These are phyloP conservation scores for Monosporascus sp. DNA, from an alignment of 2,329 filamentous ascomycete genomes.

Conservation along the genomic window DNA sequence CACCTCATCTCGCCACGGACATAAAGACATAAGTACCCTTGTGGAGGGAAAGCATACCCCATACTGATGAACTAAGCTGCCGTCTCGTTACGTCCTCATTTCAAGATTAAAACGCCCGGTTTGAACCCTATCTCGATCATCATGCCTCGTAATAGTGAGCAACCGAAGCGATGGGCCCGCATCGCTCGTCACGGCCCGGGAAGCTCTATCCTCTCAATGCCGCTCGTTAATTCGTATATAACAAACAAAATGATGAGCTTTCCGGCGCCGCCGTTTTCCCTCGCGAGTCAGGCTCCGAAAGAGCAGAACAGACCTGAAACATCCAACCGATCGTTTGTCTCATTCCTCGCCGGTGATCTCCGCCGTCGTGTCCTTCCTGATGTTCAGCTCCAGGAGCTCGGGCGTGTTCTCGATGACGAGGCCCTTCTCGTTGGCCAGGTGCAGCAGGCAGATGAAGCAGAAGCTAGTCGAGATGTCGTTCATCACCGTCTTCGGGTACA, in stretches of 20 bases:
- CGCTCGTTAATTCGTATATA: too few relatives aligned
- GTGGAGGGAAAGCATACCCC: too few relatives aligned
- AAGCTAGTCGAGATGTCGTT: slow-evolving; percentile 89
- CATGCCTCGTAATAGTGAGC: too few relatives aligned
- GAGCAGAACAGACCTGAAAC: too few relatives aligned
- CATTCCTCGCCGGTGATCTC: slow-evolving; percentile 38
- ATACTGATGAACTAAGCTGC: background rate
- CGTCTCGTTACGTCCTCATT: too few relatives aligned
- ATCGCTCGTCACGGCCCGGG: background rate
- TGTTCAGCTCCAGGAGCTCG: slow-evolving; percentile 54
- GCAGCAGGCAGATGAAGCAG: slow-evolving; percentile 90
- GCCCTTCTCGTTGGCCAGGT: slow-evolving; percentile 90
- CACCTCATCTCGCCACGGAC: too few relatives aligned
- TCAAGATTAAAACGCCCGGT: background rate
- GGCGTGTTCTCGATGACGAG: slow-evolving; percentile 64
- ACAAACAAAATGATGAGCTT: background rate
- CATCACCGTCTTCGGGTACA: slow-evolving; percentile 83
- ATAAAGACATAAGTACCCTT: too few relatives aligned
- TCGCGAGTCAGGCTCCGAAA: background rate
- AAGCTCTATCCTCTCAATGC: too few relatives aligned
- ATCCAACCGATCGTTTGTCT: background rate
- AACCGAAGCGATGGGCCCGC: background rate
- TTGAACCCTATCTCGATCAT: background rate
- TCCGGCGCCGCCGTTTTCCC: background rate
- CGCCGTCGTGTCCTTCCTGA: slow-evolving; percentile 57